A percentile compares a stretch with the other conserved stretches of the same genome.
Conservation (phyloP, 2,329 filamentous ascomycete genomes). For the Alternaria gansuensis region DNA sequence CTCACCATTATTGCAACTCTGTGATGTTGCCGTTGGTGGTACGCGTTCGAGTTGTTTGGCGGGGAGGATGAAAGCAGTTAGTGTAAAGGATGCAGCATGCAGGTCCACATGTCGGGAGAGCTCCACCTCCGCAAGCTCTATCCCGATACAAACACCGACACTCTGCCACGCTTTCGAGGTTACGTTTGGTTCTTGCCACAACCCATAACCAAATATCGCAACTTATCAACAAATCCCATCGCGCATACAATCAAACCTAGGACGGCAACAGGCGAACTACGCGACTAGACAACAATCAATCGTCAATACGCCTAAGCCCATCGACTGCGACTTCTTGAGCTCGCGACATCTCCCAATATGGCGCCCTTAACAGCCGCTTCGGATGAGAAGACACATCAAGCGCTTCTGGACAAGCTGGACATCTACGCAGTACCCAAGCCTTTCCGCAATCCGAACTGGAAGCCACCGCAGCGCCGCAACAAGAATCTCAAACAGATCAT, state of each 20-base stretch:
- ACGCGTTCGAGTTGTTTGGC: constrained; percentile 36
- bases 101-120: constrained; percentile 23
- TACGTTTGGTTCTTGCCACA: neutral
- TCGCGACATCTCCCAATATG: constrained; percentile 51
- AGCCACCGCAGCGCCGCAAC: constrained; percentile 92
- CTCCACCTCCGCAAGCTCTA: constrained; percentile 37
- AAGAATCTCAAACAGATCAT: constrained; percentile 99
- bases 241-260: neutral
- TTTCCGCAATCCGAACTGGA: constrained; percentile 92
- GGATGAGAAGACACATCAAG: constrained; percentile 80
- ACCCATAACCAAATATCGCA: neutral
- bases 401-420: constrained; percentile 89
- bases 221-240: neutral
- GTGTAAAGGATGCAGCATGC: constrained; percentile 26
- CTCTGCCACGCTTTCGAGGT: neutral
- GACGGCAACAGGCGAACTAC: neutral
- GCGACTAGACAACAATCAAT: constrained; percentile 8
- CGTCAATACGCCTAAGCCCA: neutral
- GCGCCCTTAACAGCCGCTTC: constrained; percentile 72
- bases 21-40: constrained; percentile 15
- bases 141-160: constrained; percentile 15
- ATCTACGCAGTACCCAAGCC: constrained; percentile 85
- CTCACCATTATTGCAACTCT: constrained; percentile 40
- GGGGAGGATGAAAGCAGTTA: constrained; percentile 42
- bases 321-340: neutral